Evolutionary conservation across 306 rosid species (phyloP).

Genomic region (Nissolia schottii): DNA sequence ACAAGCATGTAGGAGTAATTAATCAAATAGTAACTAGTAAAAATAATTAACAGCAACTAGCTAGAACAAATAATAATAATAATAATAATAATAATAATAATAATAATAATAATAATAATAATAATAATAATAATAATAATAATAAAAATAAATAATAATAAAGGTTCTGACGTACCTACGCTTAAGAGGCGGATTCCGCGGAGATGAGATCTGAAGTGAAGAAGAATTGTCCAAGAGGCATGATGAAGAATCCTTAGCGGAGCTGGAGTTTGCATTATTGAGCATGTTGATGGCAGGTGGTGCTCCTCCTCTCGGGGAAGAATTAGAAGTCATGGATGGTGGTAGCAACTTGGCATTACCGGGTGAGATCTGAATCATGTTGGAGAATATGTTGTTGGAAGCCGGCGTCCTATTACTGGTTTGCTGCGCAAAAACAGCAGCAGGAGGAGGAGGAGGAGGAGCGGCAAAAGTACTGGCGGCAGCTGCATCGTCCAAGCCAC

Average conservation of each 20-base stretch:
- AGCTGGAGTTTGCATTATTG: conserved; percentile 37
- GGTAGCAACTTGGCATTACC: conserved; percentile 32
- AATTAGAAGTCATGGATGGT: conserved; percentile 28
- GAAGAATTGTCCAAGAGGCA: conserved; percentile 40
- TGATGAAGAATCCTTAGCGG: conserved; percentile 42
- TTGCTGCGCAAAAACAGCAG: conserved; percentile 16
- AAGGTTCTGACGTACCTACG: too few species aligned
- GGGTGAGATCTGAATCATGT: conserved; percentile 91
- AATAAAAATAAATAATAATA: too few species aligned
- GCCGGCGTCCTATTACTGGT: too few species aligned
- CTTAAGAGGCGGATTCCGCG: conserved; percentile 75
- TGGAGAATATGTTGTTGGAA: conserved; percentile 57
- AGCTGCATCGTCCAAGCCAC: background rate
- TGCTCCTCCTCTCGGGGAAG: background rate
- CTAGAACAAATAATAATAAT: background rate
- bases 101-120: too few species aligned
- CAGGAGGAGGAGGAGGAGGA: background rate
- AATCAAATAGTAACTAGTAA: too few species aligned
- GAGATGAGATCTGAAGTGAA: conserved; percentile 81
- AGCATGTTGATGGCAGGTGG: conserved; percentile 30
- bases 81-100: background rate
- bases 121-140: too few species aligned
- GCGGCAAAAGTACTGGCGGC: background rate
- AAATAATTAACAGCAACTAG: too few species aligned
- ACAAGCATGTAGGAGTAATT: too few species aligned